Base-by-base conservation (phyloP, 345 rosid species). In the Leavenworthia alabamica region DNA sequence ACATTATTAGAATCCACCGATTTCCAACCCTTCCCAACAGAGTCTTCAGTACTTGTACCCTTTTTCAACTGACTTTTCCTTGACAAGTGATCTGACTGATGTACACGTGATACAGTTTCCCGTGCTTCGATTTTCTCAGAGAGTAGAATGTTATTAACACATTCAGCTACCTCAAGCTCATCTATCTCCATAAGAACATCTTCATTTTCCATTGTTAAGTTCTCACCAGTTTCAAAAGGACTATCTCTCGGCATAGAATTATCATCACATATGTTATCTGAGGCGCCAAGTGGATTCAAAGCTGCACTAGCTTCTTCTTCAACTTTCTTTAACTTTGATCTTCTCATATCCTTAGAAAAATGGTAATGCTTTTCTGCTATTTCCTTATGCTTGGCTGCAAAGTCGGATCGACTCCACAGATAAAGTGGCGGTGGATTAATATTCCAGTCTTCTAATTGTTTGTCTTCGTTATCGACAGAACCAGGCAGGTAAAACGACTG, bases 401-500 rank as follows among this genome's bases (percentile, higher is more conserved):
- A 93, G 72, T 85, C 91, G 27, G 24, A 68, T 45, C 76, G 91
- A 62, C 99, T 93, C 97, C 99, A 93, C 52, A 93, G 99, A 77
- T 77, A 85, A 24, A 89, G 91, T 23, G 74, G 80, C 2, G 99
- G 96, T 6, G 96, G 54, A 15, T 40, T 71, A 42, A 29, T 0
- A 70, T 89, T 93, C 94, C 97, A 93, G 67, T 82, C 86, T 6
- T 83, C 93, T 74, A 86, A 56, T 65, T 80, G 87, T 58, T 82
- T 85, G 75, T 89, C 89, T 60, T 77, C 77, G 20, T 49, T 77
- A 78, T 78, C 82, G 59, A 85, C 65, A 43, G 96, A 86, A 15
- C 97, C 99, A 36, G 99, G 97, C 65, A 89, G 79, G 78, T 89
- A 92, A 73, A 86, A 89, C 24, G 99, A 86, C 98, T 92, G 89